Evolutionary conservation across 257 asterid genomes (phyloP).

Genomic region (Nyctanthes arbortristis): DNA sequence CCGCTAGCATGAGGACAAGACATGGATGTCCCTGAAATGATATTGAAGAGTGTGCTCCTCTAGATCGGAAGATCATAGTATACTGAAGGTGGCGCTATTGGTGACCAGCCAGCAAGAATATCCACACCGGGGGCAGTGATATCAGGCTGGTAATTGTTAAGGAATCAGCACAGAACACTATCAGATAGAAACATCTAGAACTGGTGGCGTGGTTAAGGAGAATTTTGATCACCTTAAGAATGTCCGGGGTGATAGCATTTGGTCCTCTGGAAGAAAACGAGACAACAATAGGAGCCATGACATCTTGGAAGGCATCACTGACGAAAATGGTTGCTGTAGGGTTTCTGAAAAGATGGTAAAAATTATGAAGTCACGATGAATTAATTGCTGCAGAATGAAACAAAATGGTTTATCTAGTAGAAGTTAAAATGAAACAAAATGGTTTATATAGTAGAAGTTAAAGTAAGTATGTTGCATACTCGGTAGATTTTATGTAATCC

Average conservation of each 20-base stretch:
- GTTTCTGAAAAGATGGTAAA: constrained; percentile 20
- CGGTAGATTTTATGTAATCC: constrained; percentile 39
- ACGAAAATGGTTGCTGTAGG: constrained; percentile 49
- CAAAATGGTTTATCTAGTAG: neutral
- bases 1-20: constrained; percentile 56
- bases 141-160: constrained; percentile 39
- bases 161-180: neutral
- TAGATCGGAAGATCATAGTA: constrained; percentile 28
- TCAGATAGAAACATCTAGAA: neutral
- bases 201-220: neutral
- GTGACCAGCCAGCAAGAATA: constrained; percentile 62
- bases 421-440: too few species aligned
- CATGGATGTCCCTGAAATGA: constrained; percentile 56
- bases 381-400: too few species aligned
- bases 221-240: constrained; percentile 44
- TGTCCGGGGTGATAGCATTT: constrained; percentile 44
- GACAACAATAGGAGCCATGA: constrained; percentile 44
- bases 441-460: neutral
- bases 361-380: neutral
- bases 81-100: constrained; percentile 31
- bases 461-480: constrained; percentile 17
- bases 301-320: constrained; percentile 42
- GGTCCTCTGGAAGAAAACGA: constrained; percentile 65
- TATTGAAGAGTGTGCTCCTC: constrained; percentile 34
- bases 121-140: constrained; percentile 58